Percentiles rank a stretch among this genome's conserved stretches.
phyloP scores from a whole-genome alignment of 2,329 filamentous ascomycete genomes.

The Coleophoma crateriformis region DNA sequence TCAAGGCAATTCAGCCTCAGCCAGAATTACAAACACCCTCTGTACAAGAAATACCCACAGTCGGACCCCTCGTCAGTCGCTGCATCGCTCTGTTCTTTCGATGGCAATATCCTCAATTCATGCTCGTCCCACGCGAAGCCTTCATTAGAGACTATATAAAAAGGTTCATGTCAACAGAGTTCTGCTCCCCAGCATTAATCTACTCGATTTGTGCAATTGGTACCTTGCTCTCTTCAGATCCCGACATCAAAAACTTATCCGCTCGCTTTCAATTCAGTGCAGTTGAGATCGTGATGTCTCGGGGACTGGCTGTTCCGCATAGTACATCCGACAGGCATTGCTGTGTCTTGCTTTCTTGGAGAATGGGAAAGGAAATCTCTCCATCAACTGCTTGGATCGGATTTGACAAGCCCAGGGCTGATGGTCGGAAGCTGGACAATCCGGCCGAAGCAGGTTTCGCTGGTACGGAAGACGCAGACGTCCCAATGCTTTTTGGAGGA shows the following conservation, averaged over 20 bases:
- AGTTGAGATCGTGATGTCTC: constrained; percentile 21
- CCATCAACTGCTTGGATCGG: too few relatives aligned
- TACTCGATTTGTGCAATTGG: constrained; percentile 21
- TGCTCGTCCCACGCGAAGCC: constrained; percentile 26
- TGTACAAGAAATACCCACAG: constrained; percentile 18
- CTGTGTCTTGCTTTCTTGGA: constrained; percentile 24
- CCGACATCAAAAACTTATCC: constrained; percentile 6
- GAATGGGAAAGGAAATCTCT: constrained; percentile 21
- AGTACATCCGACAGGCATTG: constrained; percentile 19
- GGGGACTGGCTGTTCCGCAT: constrained; percentile 15
- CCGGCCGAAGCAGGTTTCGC: neutral
- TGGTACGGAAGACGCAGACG: neutral
- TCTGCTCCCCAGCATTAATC: constrained; percentile 21
- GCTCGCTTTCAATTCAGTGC: constrained; percentile 16
- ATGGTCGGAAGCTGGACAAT: neutral
- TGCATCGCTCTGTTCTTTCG: constrained; percentile 20
- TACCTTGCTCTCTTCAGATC: constrained; percentile 10
- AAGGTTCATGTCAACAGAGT: constrained; percentile 12
- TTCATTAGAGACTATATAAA: constrained; percentile 23
- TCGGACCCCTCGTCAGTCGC: constrained; percentile 12
- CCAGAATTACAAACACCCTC: constrained; percentile 7
- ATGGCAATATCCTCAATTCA: constrained; percentile 27
- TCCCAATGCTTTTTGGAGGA: neutral
- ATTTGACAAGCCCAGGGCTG: too few relatives aligned
- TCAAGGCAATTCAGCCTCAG: neutral